Evolutionary conservation across 179 eudicot genomes (phyloP).

Genomic region (Beta corolliflora): DNA sequence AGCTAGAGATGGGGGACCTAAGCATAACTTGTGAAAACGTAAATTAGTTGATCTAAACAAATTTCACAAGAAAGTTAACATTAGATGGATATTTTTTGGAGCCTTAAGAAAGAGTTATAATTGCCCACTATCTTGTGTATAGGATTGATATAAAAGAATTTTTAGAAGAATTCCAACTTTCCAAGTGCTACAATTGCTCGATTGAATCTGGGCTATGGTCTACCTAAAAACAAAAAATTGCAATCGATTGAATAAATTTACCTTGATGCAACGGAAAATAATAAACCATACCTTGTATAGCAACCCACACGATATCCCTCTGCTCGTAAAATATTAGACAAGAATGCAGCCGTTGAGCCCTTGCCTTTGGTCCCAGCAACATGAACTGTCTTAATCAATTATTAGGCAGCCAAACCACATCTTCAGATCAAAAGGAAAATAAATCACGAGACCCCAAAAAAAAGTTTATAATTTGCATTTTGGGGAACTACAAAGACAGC

Average conservation of each 20-base stretch:
- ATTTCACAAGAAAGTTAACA: background rate
- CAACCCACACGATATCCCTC: constrained; percentile 94
- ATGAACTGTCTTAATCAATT: constrained; percentile 62
- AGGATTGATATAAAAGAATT: background rate
- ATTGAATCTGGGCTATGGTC: background rate
- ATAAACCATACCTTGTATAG: constrained; percentile 61
- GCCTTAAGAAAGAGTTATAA: background rate
- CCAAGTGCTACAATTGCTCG: background rate
- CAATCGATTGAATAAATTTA: background rate
- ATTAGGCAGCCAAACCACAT: background rate
- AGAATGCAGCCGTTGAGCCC: constrained; percentile 93
- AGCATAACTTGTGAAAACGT: background rate
- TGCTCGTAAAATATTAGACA: constrained; percentile 81
- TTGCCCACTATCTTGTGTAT: background rate
- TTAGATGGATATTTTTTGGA: background rate
- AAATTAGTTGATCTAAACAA: too few relatives aligned
- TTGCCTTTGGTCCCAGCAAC: constrained; percentile 98
- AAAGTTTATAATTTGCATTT: background rate
- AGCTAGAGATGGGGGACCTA: background rate
- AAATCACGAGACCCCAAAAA: background rate
- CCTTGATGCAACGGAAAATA: background rate
- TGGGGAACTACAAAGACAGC: background rate
- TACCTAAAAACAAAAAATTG: background rate
- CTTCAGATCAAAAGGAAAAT: background rate
- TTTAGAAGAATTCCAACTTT: background rate